Conservation (phyloP, 371 early-diverging fungal genomes). For the Haplosporangium sp. region DNA sequence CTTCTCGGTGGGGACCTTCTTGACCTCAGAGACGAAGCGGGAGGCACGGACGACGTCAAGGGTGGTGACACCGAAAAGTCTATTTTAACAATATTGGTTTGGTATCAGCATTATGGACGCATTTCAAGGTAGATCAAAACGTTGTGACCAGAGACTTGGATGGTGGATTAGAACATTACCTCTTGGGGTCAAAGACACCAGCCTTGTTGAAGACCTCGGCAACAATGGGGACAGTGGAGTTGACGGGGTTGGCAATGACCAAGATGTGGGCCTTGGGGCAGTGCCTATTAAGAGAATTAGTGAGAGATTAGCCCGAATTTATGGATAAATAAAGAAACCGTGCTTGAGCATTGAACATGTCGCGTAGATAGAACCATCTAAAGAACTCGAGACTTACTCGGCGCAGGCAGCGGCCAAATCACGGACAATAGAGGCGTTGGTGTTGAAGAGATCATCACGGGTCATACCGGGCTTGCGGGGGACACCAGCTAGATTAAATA, state of each 20-base stretch:
- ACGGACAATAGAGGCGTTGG: conserved; percentile 96
- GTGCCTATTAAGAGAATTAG: conserved; percentile 60
- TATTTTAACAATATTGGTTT: conserved; percentile 29
- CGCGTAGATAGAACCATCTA: not conserved
- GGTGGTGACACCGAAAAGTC: conserved; percentile 98
- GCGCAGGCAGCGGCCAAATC: conserved; percentile 84
- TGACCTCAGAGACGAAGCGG: conserved; percentile 92
- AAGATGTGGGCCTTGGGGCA: conserved; percentile 96
- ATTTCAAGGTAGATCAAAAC: not conserved
- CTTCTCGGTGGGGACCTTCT: conserved; percentile 79
- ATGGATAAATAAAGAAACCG: no score
- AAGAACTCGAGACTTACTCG: conserved; percentile 40
- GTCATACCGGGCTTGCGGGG: conserved; percentile 99
- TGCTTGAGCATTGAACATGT: not conserved
- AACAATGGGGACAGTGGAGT: conserved; percentile 99
- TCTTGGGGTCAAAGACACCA: conserved; percentile 94
- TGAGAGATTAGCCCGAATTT: no score
- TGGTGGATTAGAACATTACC: conserved; percentile 46
- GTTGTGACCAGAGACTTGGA: no score
- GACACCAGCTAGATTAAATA: conserved; percentile 83
- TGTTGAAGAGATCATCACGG: conserved; percentile 98
- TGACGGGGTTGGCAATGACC: conserved; percentile 99
- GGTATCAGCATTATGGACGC: not conserved
- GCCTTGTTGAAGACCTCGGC: conserved; percentile 96
- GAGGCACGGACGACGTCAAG: conserved; percentile 98